Evolutionary conservation across 1,139 yeast genomes (phyloP), one percentile per base, ranked within the genome.

Genomic region (Nakaseomyces kungkrabaensis): DNA sequence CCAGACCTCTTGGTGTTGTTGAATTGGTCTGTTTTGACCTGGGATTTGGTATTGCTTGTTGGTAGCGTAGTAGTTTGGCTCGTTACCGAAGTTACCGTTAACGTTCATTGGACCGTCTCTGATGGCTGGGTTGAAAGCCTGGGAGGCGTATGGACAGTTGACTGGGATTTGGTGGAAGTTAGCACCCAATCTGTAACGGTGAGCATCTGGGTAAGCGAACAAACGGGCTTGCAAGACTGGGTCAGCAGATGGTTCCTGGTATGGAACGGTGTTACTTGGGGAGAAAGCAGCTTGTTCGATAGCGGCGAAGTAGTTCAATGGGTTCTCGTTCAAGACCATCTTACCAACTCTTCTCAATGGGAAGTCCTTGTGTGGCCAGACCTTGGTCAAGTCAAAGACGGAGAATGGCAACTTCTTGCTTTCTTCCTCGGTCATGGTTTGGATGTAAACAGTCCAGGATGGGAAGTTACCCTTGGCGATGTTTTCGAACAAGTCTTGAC

Each of bases 81-180:
- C 78, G 51, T 80, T 68, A 48, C 97, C 97, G 68, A 85, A 78
- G 77, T 90, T 90, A 52, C 89, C 92, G 66, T 85, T 81, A 50
- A 87, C 88, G 54, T 71, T 72, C 94, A 87, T 84, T 48, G 80
- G 76, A 67, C 97, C 97, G 66, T 89, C 97, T 70, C 97, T 82
- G 66, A 82, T 79, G 68, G 79, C 75, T 56, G 86, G 85, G 71
- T 79, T 72, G 79, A 85, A 73, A 27, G 67, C 67, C 48, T 62
- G 65, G n/a, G 68, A 59, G 2, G 73, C 73, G 51, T 66, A 70
- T 53, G 85, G 85, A 65, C 85, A 78, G 63, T 81, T 81, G 58
- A 81, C 85, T 37, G 87, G 87, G 51, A 81, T 78, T 68, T 81
- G 85, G 45, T 78, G 73, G 68, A 77, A 81, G 69, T 81, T 81